Evolutionary conservation across 1,139 yeast genomes (phyloP), one percentile per base, ranked within the genome.

Genomic region (Magnusiomyces magnusii): DNA sequence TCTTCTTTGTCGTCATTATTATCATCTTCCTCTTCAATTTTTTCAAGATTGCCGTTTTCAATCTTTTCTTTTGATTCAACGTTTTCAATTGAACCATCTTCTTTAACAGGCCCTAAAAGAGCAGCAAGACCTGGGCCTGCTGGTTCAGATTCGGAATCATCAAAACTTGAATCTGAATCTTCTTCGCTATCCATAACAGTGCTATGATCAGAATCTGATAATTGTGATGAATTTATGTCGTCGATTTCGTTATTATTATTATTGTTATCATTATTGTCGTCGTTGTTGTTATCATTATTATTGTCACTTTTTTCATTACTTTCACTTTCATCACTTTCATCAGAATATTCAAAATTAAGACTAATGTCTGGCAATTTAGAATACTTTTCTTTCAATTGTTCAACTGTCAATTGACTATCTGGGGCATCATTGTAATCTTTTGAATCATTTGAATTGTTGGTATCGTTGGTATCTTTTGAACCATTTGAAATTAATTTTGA

Each of bases 371-470:
- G 79, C 57, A 85, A 64, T 34, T 77, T 72, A 34, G 86, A 80
- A 69, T 89, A 89, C 68, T 89, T 89, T 53, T 76, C 76, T 47
- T 78, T 76, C 58, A 89, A 76, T 66, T 88, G 84, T 28, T 86
- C 92, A 1, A 87, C 80, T 0, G 90, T 77, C 49, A 89, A 74
- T 41, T 80, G 72, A 60, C 80, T 79, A 65, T 86, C 91, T 60
- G 78, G 69, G 27, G 60, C 63, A 13, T 69, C 69, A 41, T 73
- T 73, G 28, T 71, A 13, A 7, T 31, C 10, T 7, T 13, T 31
- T 13, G 36, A 7, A 21, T 10, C 25, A 44, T 5, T 44, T 21
- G 25, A 21, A 2, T n/a, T n/a, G 28, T 71, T 57, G 53, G 56
- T 59, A 31, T 7, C 13, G 36, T 31, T 13, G 36, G 13, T 7